Conservation (phyloP, 2,329 filamentous ascomycete genomes). For the Fusarium redolens region DNA sequence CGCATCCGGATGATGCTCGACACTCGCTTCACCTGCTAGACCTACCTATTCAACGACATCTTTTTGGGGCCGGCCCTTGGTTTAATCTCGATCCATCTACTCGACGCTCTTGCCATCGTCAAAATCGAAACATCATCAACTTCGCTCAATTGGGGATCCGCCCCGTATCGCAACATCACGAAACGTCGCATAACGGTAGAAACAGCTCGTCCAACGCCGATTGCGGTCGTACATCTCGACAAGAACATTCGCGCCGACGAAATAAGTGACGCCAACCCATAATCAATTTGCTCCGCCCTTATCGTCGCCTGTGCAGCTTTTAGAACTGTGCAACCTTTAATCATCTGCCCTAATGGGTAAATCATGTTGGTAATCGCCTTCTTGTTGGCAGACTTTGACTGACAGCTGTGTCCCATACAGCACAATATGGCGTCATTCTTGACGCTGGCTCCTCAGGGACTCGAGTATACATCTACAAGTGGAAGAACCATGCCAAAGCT, state of each 20-base stretch:
- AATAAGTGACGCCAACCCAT: not conserved
- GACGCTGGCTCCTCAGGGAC: slow-evolving; percentile 98
- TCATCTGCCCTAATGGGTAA: slow-evolving; percentile 49
- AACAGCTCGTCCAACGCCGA: not conserved
- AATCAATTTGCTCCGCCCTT: not conserved
- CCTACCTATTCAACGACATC: slow-evolving; percentile 3
- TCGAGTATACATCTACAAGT: slow-evolving; percentile 92
- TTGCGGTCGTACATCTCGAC: not conserved
- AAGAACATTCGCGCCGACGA: not conserved
- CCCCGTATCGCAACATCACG: slow-evolving; percentile 25
- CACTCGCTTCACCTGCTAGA: slow-evolving; percentile 35
- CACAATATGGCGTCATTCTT: slow-evolving; percentile 90
- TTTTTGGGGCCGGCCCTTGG: slow-evolving; percentile 2
- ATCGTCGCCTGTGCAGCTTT: not conserved
- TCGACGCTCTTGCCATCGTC: slow-evolving; percentile 7
- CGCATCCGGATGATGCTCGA: slow-evolving; percentile 37
- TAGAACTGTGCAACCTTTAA: not conserved
- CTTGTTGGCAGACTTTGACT: slow-evolving; percentile 17
- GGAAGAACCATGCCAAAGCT: slow-evolving; percentile 81
- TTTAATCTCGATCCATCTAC: not conserved
- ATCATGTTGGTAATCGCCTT: slow-evolving; percentile 48
- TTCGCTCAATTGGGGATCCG: slow-evolving; percentile 20
- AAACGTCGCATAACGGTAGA: slow-evolving; percentile 8
- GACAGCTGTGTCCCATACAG: slow-evolving; percentile 49
- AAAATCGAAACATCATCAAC: slow-evolving; percentile 5